Evolutionary conservation across 179 eudicot species (phyloP), one percentile per base, ranked within the genome.

Genomic region (Spergularia azorica): DNA sequence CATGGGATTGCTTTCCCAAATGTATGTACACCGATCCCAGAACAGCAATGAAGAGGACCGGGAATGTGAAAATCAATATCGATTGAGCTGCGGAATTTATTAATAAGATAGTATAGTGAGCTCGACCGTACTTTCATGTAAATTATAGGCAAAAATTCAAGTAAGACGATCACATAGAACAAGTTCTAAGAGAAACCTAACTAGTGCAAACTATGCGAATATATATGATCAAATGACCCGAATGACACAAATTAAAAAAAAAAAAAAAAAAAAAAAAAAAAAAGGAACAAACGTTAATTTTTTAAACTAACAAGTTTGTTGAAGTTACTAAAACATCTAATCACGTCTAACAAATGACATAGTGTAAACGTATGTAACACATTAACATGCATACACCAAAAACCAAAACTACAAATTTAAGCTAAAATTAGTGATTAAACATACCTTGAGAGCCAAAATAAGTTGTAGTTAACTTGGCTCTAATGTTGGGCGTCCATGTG

Each of bases 391-490:
- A 63, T 15, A 38, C 9, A 43, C 6, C 6, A 0, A 1, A 48
- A 18, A 43, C 2, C 1, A 3, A 7, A n/a, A 56, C 14, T 2
- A 36, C 17, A 62, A 18, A 63, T n/a, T n/a, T 59, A 18, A 67
- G 32, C 20, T 32, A 39, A 32, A 26, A 39, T 70, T 21, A 0
- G 56, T 55, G 9, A 9, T 15, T 0, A 0, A 57, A 71, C 54
- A 4, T 51, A 88, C 94, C 94, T 86, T 87, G 89, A 63, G 76
- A 62, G 39, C 92, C 92, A 63, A 87, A 88, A 83, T 86, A 92
- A 14, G 92, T 87, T 5, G 97, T 85, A 21, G 43, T 38, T 2
- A 86, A 51, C 6, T 82, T 65, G 5, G 82, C 39, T 48, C 77
- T 74, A 12, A 90, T 9, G 16, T 76, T 63, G 14, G 79, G 83